Percentiles rank a stretch among this genome's conserved stretches.
These are phyloP conservation scores for Rhizoclosmatium sp. DNA, from an alignment of 192 early-diverging fungal species.

Conservation along the genomic window DNA sequence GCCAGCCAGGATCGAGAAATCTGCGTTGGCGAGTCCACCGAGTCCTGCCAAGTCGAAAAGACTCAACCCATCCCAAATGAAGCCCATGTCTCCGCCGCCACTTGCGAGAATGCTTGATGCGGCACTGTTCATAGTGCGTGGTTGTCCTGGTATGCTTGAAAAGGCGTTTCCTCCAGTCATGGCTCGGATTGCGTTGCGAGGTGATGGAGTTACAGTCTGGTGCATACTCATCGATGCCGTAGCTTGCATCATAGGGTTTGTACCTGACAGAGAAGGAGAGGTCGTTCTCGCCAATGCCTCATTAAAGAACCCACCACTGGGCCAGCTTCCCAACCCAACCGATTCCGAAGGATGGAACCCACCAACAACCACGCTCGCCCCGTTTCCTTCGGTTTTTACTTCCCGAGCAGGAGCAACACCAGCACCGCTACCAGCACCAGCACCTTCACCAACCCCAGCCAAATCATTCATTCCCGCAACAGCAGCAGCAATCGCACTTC, in stretches of 20 bases:
- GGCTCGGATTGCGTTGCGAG: too few relatives aligned
- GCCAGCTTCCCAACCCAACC: neutral
- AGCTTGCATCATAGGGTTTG: neutral
- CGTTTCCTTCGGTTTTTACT: neutral
- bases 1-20: neutral
- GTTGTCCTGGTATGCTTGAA: neutral
- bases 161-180: neutral
- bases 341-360: neutral
- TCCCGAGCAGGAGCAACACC: too few relatives aligned
- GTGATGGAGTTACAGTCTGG: neutral
- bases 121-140: too few relatives aligned
- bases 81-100: neutral
- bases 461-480: neutral
- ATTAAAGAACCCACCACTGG: too few relatives aligned
- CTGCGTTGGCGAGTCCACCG: neutral
- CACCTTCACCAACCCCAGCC: neutral
- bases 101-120: neutral
- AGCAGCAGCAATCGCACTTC: neutral
- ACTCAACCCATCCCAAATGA: conserved; percentile 23
- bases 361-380: neutral
- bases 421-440: too few relatives aligned
- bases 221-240: neutral
- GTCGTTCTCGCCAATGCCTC: too few relatives aligned
- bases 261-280: neutral
- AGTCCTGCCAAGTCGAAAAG: conserved; percentile 32